These are phyloP conservation scores for Galerina sulciceps DNA, from an alignment of 768 basidiomycete species.

Conservation along the genomic window DNA sequence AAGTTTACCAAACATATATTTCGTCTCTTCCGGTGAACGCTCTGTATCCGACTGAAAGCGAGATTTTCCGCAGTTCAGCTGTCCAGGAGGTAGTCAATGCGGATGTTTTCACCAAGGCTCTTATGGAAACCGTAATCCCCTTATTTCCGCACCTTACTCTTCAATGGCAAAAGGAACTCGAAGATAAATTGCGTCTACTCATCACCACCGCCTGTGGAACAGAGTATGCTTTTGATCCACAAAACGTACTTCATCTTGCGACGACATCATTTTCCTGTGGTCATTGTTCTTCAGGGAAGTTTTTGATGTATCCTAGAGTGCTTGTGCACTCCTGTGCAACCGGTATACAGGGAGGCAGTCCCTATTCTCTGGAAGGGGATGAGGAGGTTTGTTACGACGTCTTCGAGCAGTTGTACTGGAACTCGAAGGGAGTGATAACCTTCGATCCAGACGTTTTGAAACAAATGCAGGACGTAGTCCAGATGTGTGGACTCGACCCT, in stretches of 20 bases:
- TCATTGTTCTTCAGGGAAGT: not conserved
- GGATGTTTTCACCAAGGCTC: not conserved
- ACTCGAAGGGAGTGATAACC: not conserved
- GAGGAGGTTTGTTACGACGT: not conserved
- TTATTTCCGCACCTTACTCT: not conserved
- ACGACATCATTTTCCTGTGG: slow-evolving; percentile 27
- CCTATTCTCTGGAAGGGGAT: not conserved
- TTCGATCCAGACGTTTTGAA: not conserved
- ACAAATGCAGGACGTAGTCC: slow-evolving; percentile 2
- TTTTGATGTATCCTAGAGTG: slow-evolving; percentile 10
- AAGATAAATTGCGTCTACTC: not conserved
- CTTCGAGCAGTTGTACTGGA: slow-evolving; percentile 6
- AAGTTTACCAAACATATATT: not conserved
- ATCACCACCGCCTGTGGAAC: not conserved
- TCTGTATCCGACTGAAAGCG: not conserved
- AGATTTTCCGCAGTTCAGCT: not conserved
- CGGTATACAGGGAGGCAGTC: not conserved
- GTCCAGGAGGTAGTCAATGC: not conserved
- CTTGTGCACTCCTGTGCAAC: slow-evolving; percentile 9
- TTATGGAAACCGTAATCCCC: not conserved
- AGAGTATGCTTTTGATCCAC: not conserved
- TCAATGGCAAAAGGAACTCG: not conserved
- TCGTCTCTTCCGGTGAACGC: not conserved
- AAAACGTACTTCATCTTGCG: slow-evolving; percentile 25
- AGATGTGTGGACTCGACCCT: slow-evolving; percentile 28